These are phyloP conservation scores for Singerocomus inundabilis DNA, from an alignment of 1,284 basidiomycete genomes.

Conservation along the genomic window DNA sequence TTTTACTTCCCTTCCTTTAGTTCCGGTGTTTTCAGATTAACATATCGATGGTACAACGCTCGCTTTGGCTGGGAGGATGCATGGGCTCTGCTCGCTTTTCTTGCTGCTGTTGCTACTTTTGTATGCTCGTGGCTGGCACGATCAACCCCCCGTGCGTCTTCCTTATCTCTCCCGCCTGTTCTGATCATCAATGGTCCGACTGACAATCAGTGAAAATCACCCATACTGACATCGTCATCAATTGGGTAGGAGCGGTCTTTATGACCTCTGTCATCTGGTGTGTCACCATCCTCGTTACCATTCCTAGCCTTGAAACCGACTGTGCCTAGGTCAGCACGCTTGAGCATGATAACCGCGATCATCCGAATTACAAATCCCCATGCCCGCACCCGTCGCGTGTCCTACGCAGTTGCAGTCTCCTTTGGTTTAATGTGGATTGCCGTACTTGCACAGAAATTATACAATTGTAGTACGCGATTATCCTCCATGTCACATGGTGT, in stretches of 20 bases:
- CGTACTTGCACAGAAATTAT: conserved; percentile 8
- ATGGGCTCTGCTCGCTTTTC: conserved; percentile 21
- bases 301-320: background rate
- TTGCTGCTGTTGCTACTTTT: conserved; percentile 14
- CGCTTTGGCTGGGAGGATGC: conserved; percentile 22
- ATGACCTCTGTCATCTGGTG: conserved; percentile 17
- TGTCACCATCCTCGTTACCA: background rate
- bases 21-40: conserved; percentile 19
- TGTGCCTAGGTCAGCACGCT: conserved; percentile 12
- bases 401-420: conserved; percentile 5
- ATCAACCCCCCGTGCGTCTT: conserved; percentile 7
- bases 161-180: background rate
- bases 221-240: background rate
- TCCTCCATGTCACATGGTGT: conserved; percentile 2
- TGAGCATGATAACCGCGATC: conserved; percentile 19
- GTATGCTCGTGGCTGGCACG: conserved; percentile 7
- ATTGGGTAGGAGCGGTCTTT: background rate
- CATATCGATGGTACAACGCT: conserved; percentile 14
- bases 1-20: conserved; percentile 14
- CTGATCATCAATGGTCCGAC: background rate
- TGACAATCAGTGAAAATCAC: conserved; percentile 2
- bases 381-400: background rate
- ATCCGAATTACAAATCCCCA: conserved; percentile 11
- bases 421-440: conserved; percentile 19
- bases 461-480: background rate